Percentiles rank a stretch among this genome's conserved stretches.
Conservation (phyloP, 768 basidiomycete species). For the Boletus eberwhitei region DNA sequence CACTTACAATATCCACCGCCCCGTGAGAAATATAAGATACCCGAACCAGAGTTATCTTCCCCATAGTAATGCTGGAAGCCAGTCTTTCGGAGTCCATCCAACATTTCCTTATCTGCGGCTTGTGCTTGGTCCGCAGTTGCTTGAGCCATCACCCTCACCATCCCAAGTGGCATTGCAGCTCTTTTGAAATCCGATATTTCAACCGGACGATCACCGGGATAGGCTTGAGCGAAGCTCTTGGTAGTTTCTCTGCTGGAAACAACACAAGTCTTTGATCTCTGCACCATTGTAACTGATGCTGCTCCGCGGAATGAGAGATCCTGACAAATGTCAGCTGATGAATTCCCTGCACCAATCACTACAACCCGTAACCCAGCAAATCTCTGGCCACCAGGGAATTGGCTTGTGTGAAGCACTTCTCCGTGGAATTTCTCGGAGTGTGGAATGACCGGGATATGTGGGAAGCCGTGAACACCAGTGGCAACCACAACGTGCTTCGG, state of each 20-base stretch:
- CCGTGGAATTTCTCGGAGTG: neutral
- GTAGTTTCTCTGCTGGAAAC: neutral
- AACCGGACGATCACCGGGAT: neutral
- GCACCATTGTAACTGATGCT: slow-evolving; percentile 3
- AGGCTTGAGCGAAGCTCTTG: neutral
- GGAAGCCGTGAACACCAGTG: slow-evolving; percentile 1
- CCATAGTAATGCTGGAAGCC: neutral
- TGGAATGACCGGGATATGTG: neutral
- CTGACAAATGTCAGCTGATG: slow-evolving; percentile 5
- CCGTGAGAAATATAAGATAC: slow-evolving; percentile 1
- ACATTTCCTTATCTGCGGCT: slow-evolving; percentile 1
- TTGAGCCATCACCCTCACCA: neutral
- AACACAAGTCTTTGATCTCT: slow-evolving; percentile 4
- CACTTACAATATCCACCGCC: slow-evolving; percentile 5
- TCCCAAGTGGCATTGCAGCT: neutral
- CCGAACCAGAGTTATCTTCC: neutral
- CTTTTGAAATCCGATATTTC: slow-evolving; percentile 7
- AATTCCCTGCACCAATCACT: neutral
- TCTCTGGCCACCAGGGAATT: slow-evolving; percentile 16
- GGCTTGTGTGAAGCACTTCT: slow-evolving; percentile 6
- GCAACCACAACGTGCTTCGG: slow-evolving; percentile 3
- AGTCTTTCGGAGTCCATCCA: slow-evolving; percentile 1
- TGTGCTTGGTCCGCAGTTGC: neutral
- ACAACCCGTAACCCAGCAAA: slow-evolving; percentile 27
- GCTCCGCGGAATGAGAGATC: slow-evolving; percentile 4